Evolutionary conservation across 129 eudicot species (phyloP), one percentile per base, ranked within the genome.

Genomic region (Solidago caesia): DNA sequence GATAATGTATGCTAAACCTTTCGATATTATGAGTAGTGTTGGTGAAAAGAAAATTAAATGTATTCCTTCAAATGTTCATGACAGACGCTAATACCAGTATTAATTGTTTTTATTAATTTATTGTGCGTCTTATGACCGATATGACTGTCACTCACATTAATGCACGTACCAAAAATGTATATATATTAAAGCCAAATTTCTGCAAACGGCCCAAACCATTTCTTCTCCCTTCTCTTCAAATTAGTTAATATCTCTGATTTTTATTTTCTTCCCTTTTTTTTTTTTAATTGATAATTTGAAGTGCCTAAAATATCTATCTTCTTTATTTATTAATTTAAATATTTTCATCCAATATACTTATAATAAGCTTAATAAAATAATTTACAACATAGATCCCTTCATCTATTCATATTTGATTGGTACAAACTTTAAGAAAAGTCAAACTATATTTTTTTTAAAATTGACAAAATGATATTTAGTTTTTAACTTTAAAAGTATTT

Each of bases 111-210:
- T 21, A 21, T 21, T 51, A 16, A 70, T 59, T 60, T 73, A 16
- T 45, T 59, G n/a, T 72, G 21, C 65, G 65, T 52, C 55, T 39
- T 12, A 55, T 27, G 76, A 52, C 75, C 13, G 64, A 25, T 57
- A 60, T 66, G 64, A 75, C 60, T 44, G 46, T 41, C 39, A 73
- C n/a, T 16, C 29, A 42, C 63, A 73, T 73, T 52, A 57, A 80
- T 49, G 4, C 15, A 67, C 26, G 14, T 72, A 25, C 81, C 57
- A 70, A 59, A 70, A 77, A 77, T 77, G 76, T 4, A 69, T 48
- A 60, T 77, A 69, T 48, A 60, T 77, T 48, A 61, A 70, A 77
- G 76, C 64, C 81, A 77, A 77, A 60, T 60, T 51, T 70, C 81
- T 77, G 81, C 81, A 49, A 63, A 71, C 76, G 9, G 70, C 71